phyloP scores from a whole-genome alignment of 345 rosid species.

The Moricandia arvensis region DNA sequence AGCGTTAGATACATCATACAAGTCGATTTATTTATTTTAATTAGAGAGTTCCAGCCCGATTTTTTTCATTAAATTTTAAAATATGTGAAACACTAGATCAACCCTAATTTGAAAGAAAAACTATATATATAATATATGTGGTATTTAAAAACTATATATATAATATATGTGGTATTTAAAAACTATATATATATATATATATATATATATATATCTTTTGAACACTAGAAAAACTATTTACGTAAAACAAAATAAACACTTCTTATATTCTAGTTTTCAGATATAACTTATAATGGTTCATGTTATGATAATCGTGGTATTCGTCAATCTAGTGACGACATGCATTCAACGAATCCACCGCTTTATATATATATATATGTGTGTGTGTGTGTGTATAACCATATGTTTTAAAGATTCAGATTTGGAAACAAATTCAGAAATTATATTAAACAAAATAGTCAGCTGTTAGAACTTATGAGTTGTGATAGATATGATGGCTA shows the following conservation, averaged over 20 bases:
- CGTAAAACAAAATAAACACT: neutral
- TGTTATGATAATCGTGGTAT: neutral
- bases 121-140: neutral
- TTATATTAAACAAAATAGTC: too few species aligned
- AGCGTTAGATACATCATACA: neutral
- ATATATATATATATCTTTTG: too few species aligned
- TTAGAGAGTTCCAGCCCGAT: neutral
- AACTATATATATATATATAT: too few species aligned
- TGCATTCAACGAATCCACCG: slow-evolving; percentile 5
- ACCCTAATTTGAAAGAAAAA: neutral
- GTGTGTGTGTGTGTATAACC: too few species aligned
- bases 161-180: too few species aligned
- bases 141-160: too few species aligned
- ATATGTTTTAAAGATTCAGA: too few species aligned
- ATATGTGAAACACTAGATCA: neutral
- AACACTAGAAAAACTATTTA: too few species aligned
- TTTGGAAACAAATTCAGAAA: too few species aligned
- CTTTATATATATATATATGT: neutral
- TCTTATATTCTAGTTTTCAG: neutral
- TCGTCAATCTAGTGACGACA: neutral
- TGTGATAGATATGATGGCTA: neutral
- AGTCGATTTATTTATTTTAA: neutral
- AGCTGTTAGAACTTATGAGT: neutral
- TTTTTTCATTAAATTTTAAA: neutral
- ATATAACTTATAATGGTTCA: neutral